Percentiles rank a stretch among this genome's conserved stretches.
Conservation (phyloP, 305 asterid species). For the Rubia peregrina region DNA sequence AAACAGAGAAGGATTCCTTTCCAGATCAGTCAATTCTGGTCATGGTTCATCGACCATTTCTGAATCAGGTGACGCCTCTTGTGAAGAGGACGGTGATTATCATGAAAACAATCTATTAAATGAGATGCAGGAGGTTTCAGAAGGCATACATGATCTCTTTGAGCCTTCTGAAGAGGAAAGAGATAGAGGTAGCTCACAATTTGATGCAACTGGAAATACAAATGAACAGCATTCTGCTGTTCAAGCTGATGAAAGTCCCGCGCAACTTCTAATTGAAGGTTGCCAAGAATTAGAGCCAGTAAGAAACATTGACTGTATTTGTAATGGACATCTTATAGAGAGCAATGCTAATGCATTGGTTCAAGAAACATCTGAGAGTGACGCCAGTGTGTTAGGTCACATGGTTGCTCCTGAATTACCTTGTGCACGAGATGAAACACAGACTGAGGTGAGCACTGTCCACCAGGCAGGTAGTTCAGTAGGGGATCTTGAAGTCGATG, state of each 20-base stretch:
- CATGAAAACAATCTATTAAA: conserved; percentile 10
- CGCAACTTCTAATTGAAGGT: conserved; percentile 24
- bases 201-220: conserved; percentile 17
- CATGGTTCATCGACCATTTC: conserved; percentile 22
- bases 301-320: conserved; percentile 8
- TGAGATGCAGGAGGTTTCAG: conserved; percentile 14
- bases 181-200: conserved; percentile 23
- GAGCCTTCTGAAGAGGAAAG: conserved; percentile 26
- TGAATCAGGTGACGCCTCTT: conserved; percentile 17
- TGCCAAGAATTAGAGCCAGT: conserved; percentile 23
- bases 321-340: conserved; percentile 17
- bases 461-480: conserved; percentile 18
- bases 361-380: conserved; percentile 16
- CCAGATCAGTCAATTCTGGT: conserved; percentile 45
- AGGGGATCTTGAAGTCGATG: conserved; percentile 25
- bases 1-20: conserved; percentile 74
- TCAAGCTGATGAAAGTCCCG: conserved; percentile 24
- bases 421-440: conserved; percentile 26
- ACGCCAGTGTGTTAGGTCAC: conserved; percentile 13
- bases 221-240: conserved; percentile 24
- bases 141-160: conserved; percentile 13
- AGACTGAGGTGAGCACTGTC: conserved; percentile 24
- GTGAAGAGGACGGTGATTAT: conserved; percentile 11
- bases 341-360: conserved; percentile 20
- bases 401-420: conserved; percentile 24